Evolutionary conservation across 2,329 filamentous ascomycete genomes (phyloP).

Genomic region (Ophiostoma fasciatum): DNA sequence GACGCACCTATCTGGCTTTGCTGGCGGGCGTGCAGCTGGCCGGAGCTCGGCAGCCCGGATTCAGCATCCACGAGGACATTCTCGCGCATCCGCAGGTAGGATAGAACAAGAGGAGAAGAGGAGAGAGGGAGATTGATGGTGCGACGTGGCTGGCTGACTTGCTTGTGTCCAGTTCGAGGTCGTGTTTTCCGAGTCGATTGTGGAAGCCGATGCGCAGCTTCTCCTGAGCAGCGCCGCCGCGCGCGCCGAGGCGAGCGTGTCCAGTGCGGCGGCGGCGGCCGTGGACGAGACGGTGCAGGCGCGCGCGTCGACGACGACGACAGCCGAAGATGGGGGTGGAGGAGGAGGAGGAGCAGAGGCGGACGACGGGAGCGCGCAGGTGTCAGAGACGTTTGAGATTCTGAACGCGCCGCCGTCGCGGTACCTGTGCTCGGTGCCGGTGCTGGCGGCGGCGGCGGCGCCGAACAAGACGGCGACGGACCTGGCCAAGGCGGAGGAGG

Average conservation of each 20-base stretch:
- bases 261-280: slow-evolving; percentile 1
- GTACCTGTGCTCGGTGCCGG: slow-evolving; percentile 76
- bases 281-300: background rate
- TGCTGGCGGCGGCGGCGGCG: slow-evolving; percentile 40
- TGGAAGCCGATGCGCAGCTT: slow-evolving; percentile 51
- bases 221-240: slow-evolving; percentile 32
- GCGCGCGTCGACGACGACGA: slow-evolving; percentile 14
- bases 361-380: slow-evolving; percentile 21
- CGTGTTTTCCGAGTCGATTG: slow-evolving; percentile 56
- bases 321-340: slow-evolving; percentile 15
- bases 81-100: slow-evolving; percentile 74
- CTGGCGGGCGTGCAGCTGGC: slow-evolving; percentile 30
- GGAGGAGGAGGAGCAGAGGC: no score
- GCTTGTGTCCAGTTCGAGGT: slow-evolving; percentile 55
- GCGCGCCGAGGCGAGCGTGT: no score
- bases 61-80: slow-evolving; percentile 80
- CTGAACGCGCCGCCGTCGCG: slow-evolving; percentile 55
- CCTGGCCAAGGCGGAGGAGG: slow-evolving; percentile 57
- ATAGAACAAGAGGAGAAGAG: no score
- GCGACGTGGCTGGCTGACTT: background rate
- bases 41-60: slow-evolving; percentile 38
- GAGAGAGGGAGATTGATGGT: background rate
- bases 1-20: slow-evolving; percentile 30
- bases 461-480: slow-evolving; percentile 53
- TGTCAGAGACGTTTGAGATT: slow-evolving; percentile 48